Evolutionary conservation across 768 basidiomycete genomes (phyloP).

Genomic region (Grammothele lineata): DNA sequence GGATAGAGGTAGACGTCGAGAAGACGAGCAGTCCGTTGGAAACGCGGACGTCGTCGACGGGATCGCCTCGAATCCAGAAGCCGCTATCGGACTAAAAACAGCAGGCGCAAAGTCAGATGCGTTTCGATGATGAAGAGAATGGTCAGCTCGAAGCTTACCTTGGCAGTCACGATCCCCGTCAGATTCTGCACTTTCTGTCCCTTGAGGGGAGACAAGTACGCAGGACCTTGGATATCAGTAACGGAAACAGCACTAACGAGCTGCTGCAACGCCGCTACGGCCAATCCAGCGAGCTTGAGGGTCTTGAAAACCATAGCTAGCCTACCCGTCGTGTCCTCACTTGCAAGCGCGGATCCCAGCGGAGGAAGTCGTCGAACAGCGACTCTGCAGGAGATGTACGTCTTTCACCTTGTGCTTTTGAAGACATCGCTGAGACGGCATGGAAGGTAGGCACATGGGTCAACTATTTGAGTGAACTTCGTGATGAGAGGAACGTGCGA

Average conservation of each 20-base stretch:
- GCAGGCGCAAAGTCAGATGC: too few species aligned
- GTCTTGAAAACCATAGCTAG: too few species aligned
- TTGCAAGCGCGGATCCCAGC: too few species aligned
- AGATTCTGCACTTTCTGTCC: slow-evolving; percentile 24
- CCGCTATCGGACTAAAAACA: slow-evolving; percentile 31
- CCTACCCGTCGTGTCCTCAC: too few species aligned
- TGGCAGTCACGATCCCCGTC: slow-evolving; percentile 25
- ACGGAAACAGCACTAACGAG: slow-evolving; percentile 14
- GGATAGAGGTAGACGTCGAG: slow-evolving; percentile 36
- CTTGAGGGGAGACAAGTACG: slow-evolving; percentile 23
- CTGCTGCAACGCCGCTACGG: not conserved
- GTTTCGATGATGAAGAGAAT: not conserved
- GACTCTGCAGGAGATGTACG: too few species aligned
- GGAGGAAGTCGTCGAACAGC: too few species aligned
- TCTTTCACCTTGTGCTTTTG: too few species aligned
- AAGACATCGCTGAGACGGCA: too few species aligned
- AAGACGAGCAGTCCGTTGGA: slow-evolving; percentile 51
- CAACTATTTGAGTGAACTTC: too few species aligned
- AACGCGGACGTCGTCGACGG: slow-evolving; percentile 37
- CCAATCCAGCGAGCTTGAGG: too few species aligned
- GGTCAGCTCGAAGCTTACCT: slow-evolving; percentile 17
- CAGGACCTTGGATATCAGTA: slow-evolving; percentile 27
- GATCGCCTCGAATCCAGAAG: slow-evolving; percentile 43
- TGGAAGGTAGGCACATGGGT: too few species aligned
- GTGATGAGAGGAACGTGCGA: too few species aligned